Evolutionary conservation across 2,329 filamentous ascomycete genomes (phyloP), one percentile per base, ranked within the genome.

Genomic region (Xylariaceae sp.): DNA sequence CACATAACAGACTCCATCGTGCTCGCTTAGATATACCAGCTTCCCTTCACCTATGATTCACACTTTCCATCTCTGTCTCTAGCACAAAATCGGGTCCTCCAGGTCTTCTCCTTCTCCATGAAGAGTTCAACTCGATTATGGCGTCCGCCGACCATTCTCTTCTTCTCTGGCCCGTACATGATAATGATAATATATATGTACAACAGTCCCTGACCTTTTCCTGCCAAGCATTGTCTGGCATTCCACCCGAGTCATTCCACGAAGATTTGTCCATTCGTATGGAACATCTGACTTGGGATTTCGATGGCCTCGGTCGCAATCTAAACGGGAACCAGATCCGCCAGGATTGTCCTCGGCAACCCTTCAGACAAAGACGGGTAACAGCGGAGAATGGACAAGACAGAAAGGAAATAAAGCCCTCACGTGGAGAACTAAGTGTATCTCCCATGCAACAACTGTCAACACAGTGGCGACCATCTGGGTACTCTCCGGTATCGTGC

Each of bases 41-140:
- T 30, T 30, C 23, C 23, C 23, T 30, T 30, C 23, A 30, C 9
- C 37, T 41, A 8, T 30, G 8, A 30, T n/a, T 13, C 35, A 15
- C 6, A 39, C 56, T 55, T 52, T 49, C 54, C 15, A 56, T 30
- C 23, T 30, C 23, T 30, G 23, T 60, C 56, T 47, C 55, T 54
- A 50, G 50, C 52, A 56, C 59, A 58, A 49, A 59, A 49, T 54
- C 50, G 15, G 47, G 69, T 69, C 67, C 66, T 65, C 57, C 64
- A 65, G 58, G 53, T 64, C 53, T 67, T 68, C 61, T 63, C 62
- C 63, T 64, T 66, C 60, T 67, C 62, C 54, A 49, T 51, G 58
- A 59, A 61, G 66, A 65, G 65, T 60, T 63, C 54, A 61, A 66
- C 59, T 66, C 64, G 62, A 63, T 60, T 58, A 65, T 61, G 51